These are phyloP conservation scores for Sphenostylis stenocarpa DNA, from an alignment of 306 rosid species.

Conservation along the genomic window DNA sequence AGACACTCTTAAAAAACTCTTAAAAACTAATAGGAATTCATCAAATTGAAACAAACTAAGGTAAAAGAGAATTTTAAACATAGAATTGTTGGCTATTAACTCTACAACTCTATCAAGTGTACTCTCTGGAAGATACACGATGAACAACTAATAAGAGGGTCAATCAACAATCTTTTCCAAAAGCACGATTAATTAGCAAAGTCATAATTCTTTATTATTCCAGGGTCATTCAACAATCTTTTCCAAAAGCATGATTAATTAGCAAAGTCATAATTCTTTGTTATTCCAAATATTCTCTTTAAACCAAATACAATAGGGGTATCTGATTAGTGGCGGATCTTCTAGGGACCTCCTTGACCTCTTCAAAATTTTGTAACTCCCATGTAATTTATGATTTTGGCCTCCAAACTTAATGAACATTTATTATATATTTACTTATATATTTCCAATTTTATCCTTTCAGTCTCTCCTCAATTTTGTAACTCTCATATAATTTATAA, in stretches of 20 bases:
- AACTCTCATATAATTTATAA: no score
- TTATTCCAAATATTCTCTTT: slow-evolving; percentile 5
- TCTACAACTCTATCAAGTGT: not conserved
- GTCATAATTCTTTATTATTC: not conserved
- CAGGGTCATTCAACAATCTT: not conserved
- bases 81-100: not conserved
- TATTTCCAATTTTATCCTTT: no score
- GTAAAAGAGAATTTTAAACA: not conserved
- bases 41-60: slow-evolving; percentile 21
- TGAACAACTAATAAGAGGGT: slow-evolving; percentile 21
- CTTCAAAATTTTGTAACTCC: no score
- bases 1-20: not conserved
- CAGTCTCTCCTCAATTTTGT: no score
- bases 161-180: slow-evolving; percentile 10
- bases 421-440: no score
- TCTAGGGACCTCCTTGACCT: not conserved
- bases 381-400: no score
- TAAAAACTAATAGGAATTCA: not conserved
- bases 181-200: not conserved
- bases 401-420: no score
- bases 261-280: not conserved
- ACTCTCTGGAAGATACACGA: not conserved
- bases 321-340: slow-evolving; percentile 15
- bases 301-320: not conserved
- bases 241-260: slow-evolving; percentile 10